These are phyloP conservation scores for Flaveria bidentis DNA, from an alignment of 129 eudicot genomes.

Conservation along the genomic window DNA sequence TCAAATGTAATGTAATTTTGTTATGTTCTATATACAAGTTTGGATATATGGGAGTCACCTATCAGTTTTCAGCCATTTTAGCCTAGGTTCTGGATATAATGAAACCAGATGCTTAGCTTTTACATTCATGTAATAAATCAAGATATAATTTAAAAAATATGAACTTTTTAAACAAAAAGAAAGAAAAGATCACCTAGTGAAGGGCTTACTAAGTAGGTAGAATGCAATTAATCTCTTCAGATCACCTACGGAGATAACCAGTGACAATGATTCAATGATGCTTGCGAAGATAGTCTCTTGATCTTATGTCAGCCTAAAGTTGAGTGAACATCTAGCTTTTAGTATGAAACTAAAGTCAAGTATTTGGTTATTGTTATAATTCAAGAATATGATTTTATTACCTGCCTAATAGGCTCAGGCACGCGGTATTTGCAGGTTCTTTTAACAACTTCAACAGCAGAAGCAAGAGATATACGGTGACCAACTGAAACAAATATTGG, in stretches of 20 bases:
- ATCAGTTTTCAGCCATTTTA: not conserved
- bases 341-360: not conserved
- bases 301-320: conserved; percentile 80
- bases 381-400: conserved; percentile 11
- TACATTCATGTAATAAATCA: conserved; percentile 7
- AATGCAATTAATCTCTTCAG: not conserved
- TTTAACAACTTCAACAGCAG: conserved; percentile 67
- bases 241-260: not conserved
- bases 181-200: conserved; percentile 10
- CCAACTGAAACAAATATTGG: conserved; percentile 92
- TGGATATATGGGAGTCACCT: not conserved
- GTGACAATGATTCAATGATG: conserved; percentile 26
- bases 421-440: conserved; percentile 76
- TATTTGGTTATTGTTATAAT: conserved; percentile 6
- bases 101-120: not conserved
- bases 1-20: too few relatives aligned
- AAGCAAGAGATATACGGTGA: conserved; percentile 79
- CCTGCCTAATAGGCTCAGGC: conserved; percentile 97
- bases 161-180: not conserved
- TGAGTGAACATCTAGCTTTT: not conserved
- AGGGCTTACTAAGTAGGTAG: conserved; percentile 1
- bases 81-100: not conserved
- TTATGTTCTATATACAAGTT: not conserved
- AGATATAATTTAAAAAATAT: not conserved
- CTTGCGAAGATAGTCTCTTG: conserved; percentile 66